Evolutionary conservation across 192 early-diverging fungal genomes (phyloP), one percentile per base, ranked within the genome.

Genomic region (Entomortierella lignicola): DNA sequence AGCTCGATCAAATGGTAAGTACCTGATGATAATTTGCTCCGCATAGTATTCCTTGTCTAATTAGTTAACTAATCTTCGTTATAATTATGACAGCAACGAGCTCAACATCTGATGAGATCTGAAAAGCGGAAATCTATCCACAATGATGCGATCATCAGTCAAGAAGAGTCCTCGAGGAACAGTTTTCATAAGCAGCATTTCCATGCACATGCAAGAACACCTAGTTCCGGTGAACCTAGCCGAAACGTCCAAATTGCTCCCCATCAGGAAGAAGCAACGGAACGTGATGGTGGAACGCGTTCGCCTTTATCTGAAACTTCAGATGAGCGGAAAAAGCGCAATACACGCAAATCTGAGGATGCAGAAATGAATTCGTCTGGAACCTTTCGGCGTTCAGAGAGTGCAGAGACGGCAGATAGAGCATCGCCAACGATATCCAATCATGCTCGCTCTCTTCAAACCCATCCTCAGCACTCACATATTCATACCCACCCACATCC

Each of bases 1-100:
- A 79, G 44, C 68, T 79, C 0, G 75, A 79, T 48, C 66, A 79
- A 57, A 79, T 79, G 75, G 75, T 79, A 44, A 25, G 47, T 8
- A 7, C 13, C n/a, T 34, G 26, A 21, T 29, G 20, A 31, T 30
- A 55, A 62, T 55, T 62, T 53, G 53, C 39, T 66, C 64, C 64
- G 62, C 64, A 47, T n/a, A n/a, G 11, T 39, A n/a, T 44, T 32
- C 20, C 2, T 7, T 2, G 23, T 8, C 27, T 54, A 17, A 3
- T 4, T 29, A 25, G 2, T 26, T 27, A 25, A 25, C 52, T 27
- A 54, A 27, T 54, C 31, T 25, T 48, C 32, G 39, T 39, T 53
- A 42, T 29, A 29, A 17, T 57, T 42, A 41, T 55, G 31, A 47
- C 43, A 79, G 75, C 75, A 79, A 79, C 75, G 75, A 31, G 75